Base-by-base conservation (phyloP, 116 monocot genomes). In the Zostera marina region DNA sequence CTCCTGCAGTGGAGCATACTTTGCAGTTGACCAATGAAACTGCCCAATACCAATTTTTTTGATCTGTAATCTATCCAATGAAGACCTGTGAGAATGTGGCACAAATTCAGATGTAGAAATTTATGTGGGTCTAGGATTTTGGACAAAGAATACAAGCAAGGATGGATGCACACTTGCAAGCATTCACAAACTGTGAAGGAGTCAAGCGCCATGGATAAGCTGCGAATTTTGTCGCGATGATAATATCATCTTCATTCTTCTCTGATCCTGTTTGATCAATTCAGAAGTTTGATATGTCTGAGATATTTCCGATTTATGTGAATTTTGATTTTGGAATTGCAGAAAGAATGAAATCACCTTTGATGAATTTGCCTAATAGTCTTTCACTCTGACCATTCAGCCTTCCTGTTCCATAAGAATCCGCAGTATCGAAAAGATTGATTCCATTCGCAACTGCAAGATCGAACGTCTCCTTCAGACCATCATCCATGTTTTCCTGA, bases 191-290 rank as follows among this genome's bases (percentile, higher is more conserved):
- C 23, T 98, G 98, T 44, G 72, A 80, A 47, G 86, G 67, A 17
- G 98, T 98, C 49, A 98, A 51, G n/a, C 98, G 80, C 90, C 98
- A 98, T 6, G 98, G 98, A 67, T 98, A 98, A 55, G 98, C 98
- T 44, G 98, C 98, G 76, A 98, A 90, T 65, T 98, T 98, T 45
- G 98, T 98, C 24, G 98, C 98, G 73, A 98, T 75, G 16, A 86
- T 68, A 73, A 98, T 73, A 41, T 81, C 70, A 22, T 88, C 72
- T 64, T 59, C 62, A 23, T 58, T 62, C 54, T 63, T 71, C 32
- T 47, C 65, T 32, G 77, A 41, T 58, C 98, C 98, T 98, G 68
- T 49, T 49, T n/a, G n/a, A n/a, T n/a, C n/a, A n/a, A n/a, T n/a
- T n/a, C n/a, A n/a, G n/a, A n/a, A n/a, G n/a, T n/a, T 32, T 32